Conservation (phyloP, 352 stramenopile species). For the Phytophthora sp. region DNA sequence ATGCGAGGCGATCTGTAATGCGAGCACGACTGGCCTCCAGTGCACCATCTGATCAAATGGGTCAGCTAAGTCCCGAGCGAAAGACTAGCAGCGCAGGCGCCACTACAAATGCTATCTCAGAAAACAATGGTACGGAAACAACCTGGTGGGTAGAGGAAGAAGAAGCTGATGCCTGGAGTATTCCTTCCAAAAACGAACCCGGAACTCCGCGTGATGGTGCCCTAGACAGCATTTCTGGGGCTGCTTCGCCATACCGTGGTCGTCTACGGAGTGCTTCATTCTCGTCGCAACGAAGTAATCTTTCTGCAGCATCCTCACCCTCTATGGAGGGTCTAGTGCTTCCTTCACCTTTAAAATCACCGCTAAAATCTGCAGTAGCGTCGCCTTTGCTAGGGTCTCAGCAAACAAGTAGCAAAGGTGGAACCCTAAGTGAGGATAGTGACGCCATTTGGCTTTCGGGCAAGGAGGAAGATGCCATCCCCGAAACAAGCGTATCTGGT, state of each 20-base stretch:
- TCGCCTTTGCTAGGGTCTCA: not conserved
- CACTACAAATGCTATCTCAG: not conserved
- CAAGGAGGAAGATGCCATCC: not conserved
- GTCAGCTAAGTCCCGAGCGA: slow-evolving; percentile 14
- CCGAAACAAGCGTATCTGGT: slow-evolving; percentile 14
- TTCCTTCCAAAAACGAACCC: not conserved
- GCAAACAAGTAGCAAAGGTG: not conserved
- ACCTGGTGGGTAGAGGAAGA: slow-evolving; percentile 16
- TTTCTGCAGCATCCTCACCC: not conserved
- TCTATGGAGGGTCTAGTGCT: slow-evolving; percentile 20
- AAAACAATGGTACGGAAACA: too few species aligned
- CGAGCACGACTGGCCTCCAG: slow-evolving; percentile 21
- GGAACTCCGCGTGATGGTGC: not conserved
- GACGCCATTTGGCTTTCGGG: not conserved
- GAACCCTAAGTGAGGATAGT: not conserved
- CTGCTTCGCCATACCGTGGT: not conserved
- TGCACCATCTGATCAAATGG: slow-evolving; percentile 20
- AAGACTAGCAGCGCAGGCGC: slow-evolving; percentile 2
- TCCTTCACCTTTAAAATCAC: slow-evolving; percentile 3
- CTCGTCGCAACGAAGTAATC: slow-evolving; percentile 3
- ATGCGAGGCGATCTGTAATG: slow-evolving; percentile 27
- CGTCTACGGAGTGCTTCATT: not conserved
- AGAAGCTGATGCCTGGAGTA: not conserved
- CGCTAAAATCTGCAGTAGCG: not conserved
- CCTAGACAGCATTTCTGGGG: not conserved